Evolutionary conservation across 371 early-diverging fungal species (phyloP).

Genomic region (Actinomortierella ambigua): DNA sequence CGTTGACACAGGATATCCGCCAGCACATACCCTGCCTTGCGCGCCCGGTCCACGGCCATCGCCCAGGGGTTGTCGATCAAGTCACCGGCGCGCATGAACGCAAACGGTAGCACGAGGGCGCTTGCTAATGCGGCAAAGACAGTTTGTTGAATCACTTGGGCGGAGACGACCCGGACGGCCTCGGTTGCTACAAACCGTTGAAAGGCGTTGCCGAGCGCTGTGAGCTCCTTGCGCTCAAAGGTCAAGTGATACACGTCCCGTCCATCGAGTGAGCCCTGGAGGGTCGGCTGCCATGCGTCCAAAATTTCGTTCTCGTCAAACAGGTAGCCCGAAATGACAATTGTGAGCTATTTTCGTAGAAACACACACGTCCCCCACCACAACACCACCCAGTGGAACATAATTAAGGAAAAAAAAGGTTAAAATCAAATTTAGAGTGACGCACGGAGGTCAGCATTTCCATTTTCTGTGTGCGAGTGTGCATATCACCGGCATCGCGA

Average conservation of each 20-base stretch:
- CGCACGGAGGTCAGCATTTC: too few relatives aligned
- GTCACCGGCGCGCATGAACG: slow-evolving; percentile 79
- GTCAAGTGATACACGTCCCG: slow-evolving; percentile 63
- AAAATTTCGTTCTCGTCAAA: slow-evolving; percentile 47
- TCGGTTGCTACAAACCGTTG: slow-evolving; percentile 79
- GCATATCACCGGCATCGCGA: neutral
- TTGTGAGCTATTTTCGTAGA: slow-evolving; percentile 50
- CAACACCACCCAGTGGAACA: neutral
- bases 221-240: slow-evolving; percentile 83
- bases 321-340: slow-evolving; percentile 68
- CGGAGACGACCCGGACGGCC: slow-evolving; percentile 81
- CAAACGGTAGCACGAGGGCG: slow-evolving; percentile 85
- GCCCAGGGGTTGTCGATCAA: slow-evolving; percentile 95
- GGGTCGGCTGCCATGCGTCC: slow-evolving; percentile 58
- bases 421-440: slow-evolving; percentile 3
- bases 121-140: slow-evolving; percentile 83
- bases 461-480: too few relatives aligned
- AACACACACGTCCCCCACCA: too few relatives aligned
- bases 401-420: too few relatives aligned
- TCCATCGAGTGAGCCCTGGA: slow-evolving; percentile 44
- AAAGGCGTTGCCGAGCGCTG: slow-evolving; percentile 81
- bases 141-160: slow-evolving; percentile 87
- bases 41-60: slow-evolving; percentile 84
- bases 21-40: slow-evolving; percentile 86
- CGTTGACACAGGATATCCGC: slow-evolving; percentile 82